These are phyloP conservation scores for Saxophila tyrrhenica DNA, from an alignment of 495 filamentous ascomycete species.

Conservation along the genomic window DNA sequence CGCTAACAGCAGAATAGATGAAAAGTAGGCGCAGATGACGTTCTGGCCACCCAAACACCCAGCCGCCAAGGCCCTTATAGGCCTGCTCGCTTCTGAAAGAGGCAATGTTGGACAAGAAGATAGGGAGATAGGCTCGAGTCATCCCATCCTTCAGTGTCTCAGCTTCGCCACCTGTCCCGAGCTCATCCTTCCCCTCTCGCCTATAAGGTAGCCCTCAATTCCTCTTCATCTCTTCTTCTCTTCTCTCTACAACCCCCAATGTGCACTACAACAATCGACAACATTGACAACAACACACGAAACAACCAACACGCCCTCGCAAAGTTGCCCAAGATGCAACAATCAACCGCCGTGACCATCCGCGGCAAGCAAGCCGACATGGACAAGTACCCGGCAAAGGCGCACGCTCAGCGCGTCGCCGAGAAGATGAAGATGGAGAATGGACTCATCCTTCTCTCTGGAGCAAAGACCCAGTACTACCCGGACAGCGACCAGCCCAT, in stretches of 20 bases:
- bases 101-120: not conserved
- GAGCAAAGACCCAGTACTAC: conserved; percentile 36
- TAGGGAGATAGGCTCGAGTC: not conserved
- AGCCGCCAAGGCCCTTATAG: not conserved
- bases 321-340: not conserved
- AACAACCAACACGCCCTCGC: not conserved
- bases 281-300: not conserved
- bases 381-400: conserved; percentile 46
- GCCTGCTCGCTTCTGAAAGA: not conserved
- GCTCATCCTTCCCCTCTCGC: not conserved
- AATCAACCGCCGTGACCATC: not conserved
- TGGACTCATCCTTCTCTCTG: conserved; percentile 50
- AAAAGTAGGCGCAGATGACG: not conserved
- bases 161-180: not conserved
- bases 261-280: not conserved
- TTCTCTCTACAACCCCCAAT: not conserved
- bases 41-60: not conserved
- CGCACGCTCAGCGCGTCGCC: conserved; percentile 65
- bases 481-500: conserved; percentile 50
- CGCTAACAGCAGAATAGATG: not conserved
- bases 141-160: not conserved
- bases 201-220: not conserved
- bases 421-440: conserved; percentile 47
- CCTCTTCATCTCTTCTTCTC: not conserved
- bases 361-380: not conserved